These are phyloP conservation scores for Boechera stricta DNA, from an alignment of 345 rosid genomes.

Conservation along the genomic window DNA sequence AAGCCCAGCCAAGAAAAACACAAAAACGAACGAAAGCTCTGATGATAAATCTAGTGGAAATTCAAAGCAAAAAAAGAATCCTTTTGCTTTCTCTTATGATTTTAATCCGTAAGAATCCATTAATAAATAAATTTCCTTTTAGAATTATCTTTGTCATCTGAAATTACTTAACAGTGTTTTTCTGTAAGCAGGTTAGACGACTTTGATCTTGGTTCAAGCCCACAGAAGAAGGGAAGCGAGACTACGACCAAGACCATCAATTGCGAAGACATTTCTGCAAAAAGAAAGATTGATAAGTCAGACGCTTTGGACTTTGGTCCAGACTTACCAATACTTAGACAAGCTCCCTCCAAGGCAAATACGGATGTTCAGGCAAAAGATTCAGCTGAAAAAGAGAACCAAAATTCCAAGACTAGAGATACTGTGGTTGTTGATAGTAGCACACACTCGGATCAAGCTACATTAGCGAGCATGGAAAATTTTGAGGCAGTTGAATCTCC, in stretches of 20 bases:
- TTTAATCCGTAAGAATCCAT: conserved; percentile 64
- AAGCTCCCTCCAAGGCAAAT: conserved; percentile 33
- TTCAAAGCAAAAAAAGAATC: conserved; percentile 50
- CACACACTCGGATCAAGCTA: conserved; percentile 33
- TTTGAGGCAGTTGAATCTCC: conserved; percentile 43
- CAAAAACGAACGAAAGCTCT: conserved; percentile 61
- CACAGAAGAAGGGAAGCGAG: conserved; percentile 50
- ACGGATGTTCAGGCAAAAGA: conserved; percentile 42
- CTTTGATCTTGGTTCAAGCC: conserved; percentile 58
- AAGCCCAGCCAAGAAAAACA: conserved; percentile 53
- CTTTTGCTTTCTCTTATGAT: conserved; percentile 73
- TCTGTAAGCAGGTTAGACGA: conserved; percentile 58
- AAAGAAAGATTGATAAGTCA: conserved; percentile 32
- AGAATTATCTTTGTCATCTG: conserved; percentile 4
- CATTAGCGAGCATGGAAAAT: conserved; percentile 38
- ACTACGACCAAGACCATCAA: conserved; percentile 42
- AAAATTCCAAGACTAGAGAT: conserved; percentile 39
- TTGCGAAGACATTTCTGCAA: conserved; percentile 44
- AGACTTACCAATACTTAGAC: conserved; percentile 24
- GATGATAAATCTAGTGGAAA: conserved; percentile 53
- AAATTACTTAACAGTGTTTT: conserved; percentile 41
- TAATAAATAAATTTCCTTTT: conserved; percentile 1
- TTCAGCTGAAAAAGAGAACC: conserved; percentile 47
- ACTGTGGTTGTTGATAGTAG: conserved; percentile 39
- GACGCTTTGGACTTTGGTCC: conserved; percentile 38